Percentiles rank a stretch among this genome's conserved stretches.
phyloP scores from a whole-genome alignment of 2,329 filamentous ascomycete species.

The Sphaerulina vaccinii region DNA sequence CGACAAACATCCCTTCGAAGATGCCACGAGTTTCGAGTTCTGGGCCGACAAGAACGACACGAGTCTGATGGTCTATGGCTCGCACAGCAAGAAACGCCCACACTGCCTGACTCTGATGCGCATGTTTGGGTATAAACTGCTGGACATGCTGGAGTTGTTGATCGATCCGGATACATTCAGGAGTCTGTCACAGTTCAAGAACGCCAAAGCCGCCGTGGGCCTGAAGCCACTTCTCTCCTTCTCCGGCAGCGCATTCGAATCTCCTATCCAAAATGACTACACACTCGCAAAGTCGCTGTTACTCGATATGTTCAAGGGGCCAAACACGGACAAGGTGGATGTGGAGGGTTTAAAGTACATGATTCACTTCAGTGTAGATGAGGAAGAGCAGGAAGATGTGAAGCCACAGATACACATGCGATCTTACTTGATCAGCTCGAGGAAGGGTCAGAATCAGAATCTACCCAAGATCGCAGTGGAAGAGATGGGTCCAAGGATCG shows the following conservation, averaged over 20 bases:
- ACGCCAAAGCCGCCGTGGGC: conserved; percentile 64
- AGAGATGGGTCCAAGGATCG: conserved; percentile 91
- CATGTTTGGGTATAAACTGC: conserved; percentile 79
- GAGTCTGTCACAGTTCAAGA: conserved; percentile 71
- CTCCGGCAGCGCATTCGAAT: conserved; percentile 82
- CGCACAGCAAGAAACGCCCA: conserved; percentile 90
- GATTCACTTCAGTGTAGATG: conserved; percentile 73
- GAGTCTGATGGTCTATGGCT: conserved; percentile 78
- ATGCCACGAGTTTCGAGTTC: conserved; percentile 83
- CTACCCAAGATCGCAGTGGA: conserved; percentile 89
- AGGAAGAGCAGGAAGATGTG: conserved; percentile 46
- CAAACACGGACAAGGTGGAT: conserved; percentile 77
- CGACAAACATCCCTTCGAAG: conserved; percentile 89
- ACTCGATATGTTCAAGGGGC: conserved; percentile 86
- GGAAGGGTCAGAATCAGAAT: conserved; percentile 63
- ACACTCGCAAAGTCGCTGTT: conserved; percentile 84
- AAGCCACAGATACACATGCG: conserved; percentile 61
- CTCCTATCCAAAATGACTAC: conserved; percentile 73
- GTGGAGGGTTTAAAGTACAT: conserved; percentile 94
- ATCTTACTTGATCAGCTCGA: conserved; percentile 82
- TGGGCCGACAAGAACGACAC: conserved; percentile 96
- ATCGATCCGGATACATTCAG: conserved; percentile 73
- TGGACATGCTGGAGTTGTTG: conserved; percentile 92
- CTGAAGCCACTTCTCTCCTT: conserved; percentile 91
- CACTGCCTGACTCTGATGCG: conserved; percentile 81